Evolutionary conservation across 1,139 yeast species (phyloP).

Genomic region (Suhomyces taliae): DNA sequence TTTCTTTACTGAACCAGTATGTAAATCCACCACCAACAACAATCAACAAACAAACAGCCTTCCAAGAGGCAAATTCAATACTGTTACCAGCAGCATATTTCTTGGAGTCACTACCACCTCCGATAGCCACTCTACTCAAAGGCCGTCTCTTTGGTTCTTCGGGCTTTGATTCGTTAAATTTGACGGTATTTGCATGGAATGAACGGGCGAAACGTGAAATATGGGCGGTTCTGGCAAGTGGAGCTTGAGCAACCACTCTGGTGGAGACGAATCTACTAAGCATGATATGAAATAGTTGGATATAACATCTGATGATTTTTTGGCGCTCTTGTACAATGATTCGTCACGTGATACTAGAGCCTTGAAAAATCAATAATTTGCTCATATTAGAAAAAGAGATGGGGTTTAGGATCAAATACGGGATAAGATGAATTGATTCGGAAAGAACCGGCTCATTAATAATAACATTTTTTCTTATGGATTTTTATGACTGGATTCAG

Average conservation of each 20-base stretch:
- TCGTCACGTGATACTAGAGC: neutral
- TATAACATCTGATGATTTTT: neutral
- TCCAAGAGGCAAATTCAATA: conserved; percentile 85
- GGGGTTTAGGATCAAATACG: too few species aligned
- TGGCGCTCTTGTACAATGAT: neutral
- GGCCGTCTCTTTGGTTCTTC: conserved; percentile 33
- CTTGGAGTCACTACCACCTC: conserved; percentile 31
- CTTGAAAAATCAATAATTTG: neutral
- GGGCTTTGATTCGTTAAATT: conserved; percentile 5
- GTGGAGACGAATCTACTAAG: neutral
- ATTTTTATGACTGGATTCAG: too few species aligned
- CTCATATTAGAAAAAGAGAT: too few species aligned
- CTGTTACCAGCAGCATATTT: conserved; percentile 36
- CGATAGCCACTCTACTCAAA: conserved; percentile 51
- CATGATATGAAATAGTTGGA: neutral
- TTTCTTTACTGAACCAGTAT: conserved; percentile 68
- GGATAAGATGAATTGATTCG: too few species aligned
- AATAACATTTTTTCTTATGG: too few species aligned
- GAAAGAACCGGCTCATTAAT: too few species aligned
- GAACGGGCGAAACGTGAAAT: neutral
- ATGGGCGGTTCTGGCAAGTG: neutral
- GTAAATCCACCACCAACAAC: conserved; percentile 71
- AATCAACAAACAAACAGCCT: conserved; percentile 67
- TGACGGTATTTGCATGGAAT: neutral
- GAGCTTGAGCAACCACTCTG: neutral